phyloP scores from a whole-genome alignment of 306 rosid species.

The Quercus glauca region DNA sequence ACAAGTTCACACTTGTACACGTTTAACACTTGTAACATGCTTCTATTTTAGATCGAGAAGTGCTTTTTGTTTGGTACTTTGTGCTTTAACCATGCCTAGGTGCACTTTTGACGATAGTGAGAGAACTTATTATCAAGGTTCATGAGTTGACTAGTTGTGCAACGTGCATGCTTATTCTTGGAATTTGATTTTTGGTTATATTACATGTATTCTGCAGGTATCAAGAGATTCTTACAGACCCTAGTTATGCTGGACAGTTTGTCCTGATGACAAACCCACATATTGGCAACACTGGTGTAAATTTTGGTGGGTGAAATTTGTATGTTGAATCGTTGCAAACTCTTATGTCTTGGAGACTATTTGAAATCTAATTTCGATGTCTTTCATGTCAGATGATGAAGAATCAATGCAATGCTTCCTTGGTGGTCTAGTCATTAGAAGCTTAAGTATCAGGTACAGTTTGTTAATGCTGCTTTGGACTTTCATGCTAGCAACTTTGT shows the following conservation, averaged over 20 bases:
- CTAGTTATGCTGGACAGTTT: slow-evolving; percentile 97
- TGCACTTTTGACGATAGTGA: not conserved
- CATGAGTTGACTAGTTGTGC: not conserved
- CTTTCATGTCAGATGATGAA: slow-evolving; percentile 66
- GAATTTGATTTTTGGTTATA: slow-evolving; percentile 7
- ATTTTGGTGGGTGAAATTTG: slow-evolving; percentile 55
- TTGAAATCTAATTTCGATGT: not conserved
- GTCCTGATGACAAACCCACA: slow-evolving; percentile 96
- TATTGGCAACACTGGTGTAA: slow-evolving; percentile 91
- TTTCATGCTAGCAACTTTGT: not conserved
- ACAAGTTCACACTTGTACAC: no score
- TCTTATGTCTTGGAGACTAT: slow-evolving; percentile 6
- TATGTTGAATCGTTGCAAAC: not conserved
- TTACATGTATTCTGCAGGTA: slow-evolving; percentile 48
- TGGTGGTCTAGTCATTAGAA: slow-evolving; percentile 81
- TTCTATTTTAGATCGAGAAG: not conserved
- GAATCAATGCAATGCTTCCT: slow-evolving; percentile 82
- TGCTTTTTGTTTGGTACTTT: not conserved
- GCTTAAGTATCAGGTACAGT: slow-evolving; percentile 68
- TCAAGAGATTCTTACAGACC: slow-evolving; percentile 96
- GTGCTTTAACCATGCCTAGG: not conserved
- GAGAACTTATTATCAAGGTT: not conserved
- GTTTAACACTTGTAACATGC: no score
- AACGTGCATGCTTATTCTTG: not conserved
- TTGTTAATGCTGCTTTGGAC: slow-evolving; percentile 10